These are phyloP conservation scores for Haematococcus lacustris DNA, from an alignment of 139 green algal species.

Conservation along the genomic window DNA sequence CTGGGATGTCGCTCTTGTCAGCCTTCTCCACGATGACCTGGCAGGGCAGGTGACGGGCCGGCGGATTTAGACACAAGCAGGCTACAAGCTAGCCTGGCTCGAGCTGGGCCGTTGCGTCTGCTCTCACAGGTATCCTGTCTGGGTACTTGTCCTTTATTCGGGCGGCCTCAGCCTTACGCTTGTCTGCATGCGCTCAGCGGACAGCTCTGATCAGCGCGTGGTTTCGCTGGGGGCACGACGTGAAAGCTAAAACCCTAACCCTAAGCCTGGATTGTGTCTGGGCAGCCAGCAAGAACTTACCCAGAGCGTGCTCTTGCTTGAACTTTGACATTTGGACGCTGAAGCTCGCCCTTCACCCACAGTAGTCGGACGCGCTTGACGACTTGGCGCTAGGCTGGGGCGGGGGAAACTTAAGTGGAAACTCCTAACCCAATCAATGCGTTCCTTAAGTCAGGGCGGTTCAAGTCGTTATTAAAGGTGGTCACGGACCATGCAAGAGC, in stretches of 20 bases:
- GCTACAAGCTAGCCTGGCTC: too few relatives aligned
- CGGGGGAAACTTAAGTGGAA: too few relatives aligned
- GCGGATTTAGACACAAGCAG: too few relatives aligned
- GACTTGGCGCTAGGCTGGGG: too few relatives aligned
- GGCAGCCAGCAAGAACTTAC: conserved; percentile 31
- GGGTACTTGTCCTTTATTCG: conserved; percentile 97
- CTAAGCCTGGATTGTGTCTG: neutral
- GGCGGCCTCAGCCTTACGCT: conserved; percentile 81
- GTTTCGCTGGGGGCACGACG: neutral
- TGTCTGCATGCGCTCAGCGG: conserved; percentile 63
- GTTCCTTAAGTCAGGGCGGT: too few relatives aligned
- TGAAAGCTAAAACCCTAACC: neutral
- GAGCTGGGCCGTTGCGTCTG: too few relatives aligned
- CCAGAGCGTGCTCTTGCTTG: conserved; percentile 85
- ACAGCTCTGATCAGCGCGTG: conserved; percentile 1
- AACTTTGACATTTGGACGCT: conserved; percentile 38
- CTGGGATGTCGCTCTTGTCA: conserved; percentile 90
- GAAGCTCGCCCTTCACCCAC: too few relatives aligned
- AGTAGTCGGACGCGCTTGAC: too few relatives aligned
- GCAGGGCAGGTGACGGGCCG: too few relatives aligned
- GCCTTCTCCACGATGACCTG: conserved; percentile 98
- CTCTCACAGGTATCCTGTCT: conserved; percentile 84
- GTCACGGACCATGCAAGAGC: too few relatives aligned
- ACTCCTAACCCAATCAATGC: too few relatives aligned
- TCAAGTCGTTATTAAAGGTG: too few relatives aligned